These are phyloP conservation scores for Strobilomyces dryophilus DNA, from an alignment of 768 basidiomycete species.

Conservation along the genomic window DNA sequence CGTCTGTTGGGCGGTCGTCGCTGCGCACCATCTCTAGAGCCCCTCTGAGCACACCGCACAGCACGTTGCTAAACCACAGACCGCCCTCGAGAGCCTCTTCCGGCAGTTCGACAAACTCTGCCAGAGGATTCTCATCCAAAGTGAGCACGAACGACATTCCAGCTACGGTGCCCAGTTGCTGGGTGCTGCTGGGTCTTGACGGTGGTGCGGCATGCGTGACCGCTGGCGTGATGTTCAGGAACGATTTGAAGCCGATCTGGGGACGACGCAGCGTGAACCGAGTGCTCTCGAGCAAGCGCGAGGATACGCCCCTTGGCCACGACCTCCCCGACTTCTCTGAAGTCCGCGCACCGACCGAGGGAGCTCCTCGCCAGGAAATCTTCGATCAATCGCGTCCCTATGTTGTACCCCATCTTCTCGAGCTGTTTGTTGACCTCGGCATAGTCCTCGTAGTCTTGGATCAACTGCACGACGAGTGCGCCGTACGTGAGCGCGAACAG, in stretches of 20 bases:
- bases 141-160: conserved; percentile 76
- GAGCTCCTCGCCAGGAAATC: conserved; percentile 93
- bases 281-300: neutral
- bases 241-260: conserved; percentile 97
- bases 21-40: conserved; percentile 89
- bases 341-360: conserved; percentile 90
- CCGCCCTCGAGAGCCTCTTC: conserved; percentile 91
- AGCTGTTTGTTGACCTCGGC: conserved; percentile 93
- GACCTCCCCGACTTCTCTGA: conserved; percentile 93
- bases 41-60: conserved; percentile 91
- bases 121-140: conserved; percentile 92
- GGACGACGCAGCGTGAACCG: neutral
- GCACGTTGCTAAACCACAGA: conserved; percentile 94
- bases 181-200: conserved; percentile 41
- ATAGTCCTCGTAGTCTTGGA: conserved; percentile 99
- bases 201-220: conserved; percentile 65
- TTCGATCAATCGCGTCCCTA: conserved; percentile 93
- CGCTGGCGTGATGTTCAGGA: conserved; percentile 86
- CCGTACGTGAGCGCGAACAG: conserved; percentile 97
- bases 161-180: conserved; percentile 38
- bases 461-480: conserved; percentile 94
- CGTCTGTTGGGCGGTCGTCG: neutral
- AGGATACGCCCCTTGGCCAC: conserved; percentile 71
- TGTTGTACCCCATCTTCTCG: conserved; percentile 99
- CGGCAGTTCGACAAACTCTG: conserved; percentile 96